Percentiles rank a stretch among this genome's conserved stretches.
Evolutionary conservation across 179 eudicot species (phyloP).

Genomic region (Carnegiea gigantea): DNA sequence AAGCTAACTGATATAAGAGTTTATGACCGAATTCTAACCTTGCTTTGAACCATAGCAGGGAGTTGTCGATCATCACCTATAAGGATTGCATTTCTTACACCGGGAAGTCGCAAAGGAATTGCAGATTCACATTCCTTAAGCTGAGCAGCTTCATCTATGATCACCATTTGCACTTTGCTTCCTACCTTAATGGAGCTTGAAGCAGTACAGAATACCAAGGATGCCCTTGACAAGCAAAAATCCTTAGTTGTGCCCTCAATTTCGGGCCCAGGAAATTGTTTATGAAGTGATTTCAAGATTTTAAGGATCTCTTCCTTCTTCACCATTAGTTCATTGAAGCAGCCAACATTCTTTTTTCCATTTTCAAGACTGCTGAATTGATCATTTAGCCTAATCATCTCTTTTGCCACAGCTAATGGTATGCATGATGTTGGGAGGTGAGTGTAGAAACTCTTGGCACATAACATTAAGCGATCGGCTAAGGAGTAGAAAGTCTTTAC

Average conservation of each 20-base stretch:
- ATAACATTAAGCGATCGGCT: slow-evolving; percentile 20
- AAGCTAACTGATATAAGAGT: neutral
- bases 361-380: slow-evolving; percentile 26
- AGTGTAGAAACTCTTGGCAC: slow-evolving; percentile 39
- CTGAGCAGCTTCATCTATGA: slow-evolving; percentile 84
- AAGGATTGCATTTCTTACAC: slow-evolving; percentile 51
- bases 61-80: slow-evolving; percentile 83
- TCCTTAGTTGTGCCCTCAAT: neutral
- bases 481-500: slow-evolving; percentile 23
- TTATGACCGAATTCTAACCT: slow-evolving; percentile 31
- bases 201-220: slow-evolving; percentile 65
- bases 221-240: slow-evolving; percentile 52
- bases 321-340: neutral
- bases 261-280: slow-evolving; percentile 15
- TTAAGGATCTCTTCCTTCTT: slow-evolving; percentile 29
- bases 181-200: slow-evolving; percentile 49
- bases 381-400: slow-evolving; percentile 42
- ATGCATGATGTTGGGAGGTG: slow-evolving; percentile 59
- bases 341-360: neutral
- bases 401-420: slow-evolving; percentile 30
- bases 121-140: slow-evolving; percentile 78
- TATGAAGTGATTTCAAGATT: slow-evolving; percentile 31
- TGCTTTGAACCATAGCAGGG: slow-evolving; percentile 73
- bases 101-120: slow-evolving; percentile 59
- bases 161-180: slow-evolving; percentile 33